These are phyloP conservation scores for Phytophthora pistaciae DNA, from an alignment of 352 stramenopile genomes.

Conservation along the genomic window DNA sequence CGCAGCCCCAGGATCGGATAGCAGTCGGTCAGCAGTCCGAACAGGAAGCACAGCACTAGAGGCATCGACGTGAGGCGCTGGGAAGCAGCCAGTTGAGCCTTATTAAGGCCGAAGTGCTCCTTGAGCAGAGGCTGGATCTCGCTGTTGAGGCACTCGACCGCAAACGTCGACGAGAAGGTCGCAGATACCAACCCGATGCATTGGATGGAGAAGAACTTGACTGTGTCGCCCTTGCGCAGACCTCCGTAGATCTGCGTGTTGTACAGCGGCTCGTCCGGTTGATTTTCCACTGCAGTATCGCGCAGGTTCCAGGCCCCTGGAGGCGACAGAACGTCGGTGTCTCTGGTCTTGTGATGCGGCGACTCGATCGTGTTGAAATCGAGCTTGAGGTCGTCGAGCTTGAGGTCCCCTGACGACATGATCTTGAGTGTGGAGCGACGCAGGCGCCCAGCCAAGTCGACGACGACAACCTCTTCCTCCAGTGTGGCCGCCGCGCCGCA, in stretches of 20 bases:
- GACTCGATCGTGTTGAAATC: conserved; percentile 29
- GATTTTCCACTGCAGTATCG: conserved; percentile 16
- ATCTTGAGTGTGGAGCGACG: conserved; percentile 17
- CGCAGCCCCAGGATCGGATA: conserved; percentile 83
- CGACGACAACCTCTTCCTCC: conserved; percentile 35
- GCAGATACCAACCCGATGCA: conserved; percentile 49
- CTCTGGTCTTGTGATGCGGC: conserved; percentile 1
- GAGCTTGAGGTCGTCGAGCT: conserved; percentile 4
- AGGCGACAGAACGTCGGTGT: not conserved
- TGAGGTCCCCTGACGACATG: conserved; percentile 15
- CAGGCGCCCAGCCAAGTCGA: conserved; percentile 29
- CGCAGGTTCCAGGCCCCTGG: not conserved
- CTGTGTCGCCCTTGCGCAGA: conserved; percentile 47
- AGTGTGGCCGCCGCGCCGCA: conserved; percentile 13
- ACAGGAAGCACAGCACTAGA: conserved; percentile 77
- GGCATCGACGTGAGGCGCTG: conserved; percentile 64
- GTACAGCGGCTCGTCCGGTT: conserved; percentile 47
- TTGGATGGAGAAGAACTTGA: conserved; percentile 48
- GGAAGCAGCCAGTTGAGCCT: conserved; percentile 23
- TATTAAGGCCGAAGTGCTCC: conserved; percentile 35
- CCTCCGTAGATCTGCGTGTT: conserved; percentile 64
- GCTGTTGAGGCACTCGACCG: conserved; percentile 35
- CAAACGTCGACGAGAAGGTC: conserved; percentile 51
- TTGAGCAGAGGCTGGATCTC: conserved; percentile 39
- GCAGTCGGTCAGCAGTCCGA: conserved; percentile 81